Evolutionary conservation across 176 grass and related monocot genomes (phyloP).

Genomic region (Musa itinerans): DNA sequence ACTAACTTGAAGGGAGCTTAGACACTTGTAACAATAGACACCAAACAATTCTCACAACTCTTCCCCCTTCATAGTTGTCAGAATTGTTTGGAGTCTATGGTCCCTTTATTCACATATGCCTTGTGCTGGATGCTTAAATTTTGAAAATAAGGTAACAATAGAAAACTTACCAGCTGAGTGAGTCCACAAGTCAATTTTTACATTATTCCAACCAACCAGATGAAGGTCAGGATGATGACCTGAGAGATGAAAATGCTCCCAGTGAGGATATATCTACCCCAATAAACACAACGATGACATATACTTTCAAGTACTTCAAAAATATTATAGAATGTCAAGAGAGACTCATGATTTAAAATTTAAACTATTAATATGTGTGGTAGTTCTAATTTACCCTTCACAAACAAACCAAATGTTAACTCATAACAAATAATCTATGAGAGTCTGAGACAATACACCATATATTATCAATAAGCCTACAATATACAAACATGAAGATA

Average conservation of each 20-base stretch:
- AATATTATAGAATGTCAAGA: background rate
- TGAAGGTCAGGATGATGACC: slow-evolving; percentile 99
- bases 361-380: too few relatives aligned
- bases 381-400: too few relatives aligned
- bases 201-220: slow-evolving; percentile 88
- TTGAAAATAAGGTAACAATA: background rate
- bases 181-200: slow-evolving; percentile 92
- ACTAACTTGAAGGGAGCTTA: too few relatives aligned
- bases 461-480: too few relatives aligned
- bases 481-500: too few relatives aligned
- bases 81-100: background rate
- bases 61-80: too few relatives aligned
- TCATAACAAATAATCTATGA: too few relatives aligned
- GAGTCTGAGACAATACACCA: too few relatives aligned
- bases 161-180: slow-evolving; percentile 66
- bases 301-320: background rate
- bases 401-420: too few relatives aligned
- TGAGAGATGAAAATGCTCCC: slow-evolving; percentile 21
- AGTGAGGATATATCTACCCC: background rate
- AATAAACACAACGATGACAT: background rate
- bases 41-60: too few relatives aligned
- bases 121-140: background rate
- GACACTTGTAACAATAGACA: too few relatives aligned
- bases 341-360: too few relatives aligned
- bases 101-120: background rate